Evolutionary conservation across 768 basidiomycete species (phyloP).

Genomic region (Leccinum olivaceopallidum): DNA sequence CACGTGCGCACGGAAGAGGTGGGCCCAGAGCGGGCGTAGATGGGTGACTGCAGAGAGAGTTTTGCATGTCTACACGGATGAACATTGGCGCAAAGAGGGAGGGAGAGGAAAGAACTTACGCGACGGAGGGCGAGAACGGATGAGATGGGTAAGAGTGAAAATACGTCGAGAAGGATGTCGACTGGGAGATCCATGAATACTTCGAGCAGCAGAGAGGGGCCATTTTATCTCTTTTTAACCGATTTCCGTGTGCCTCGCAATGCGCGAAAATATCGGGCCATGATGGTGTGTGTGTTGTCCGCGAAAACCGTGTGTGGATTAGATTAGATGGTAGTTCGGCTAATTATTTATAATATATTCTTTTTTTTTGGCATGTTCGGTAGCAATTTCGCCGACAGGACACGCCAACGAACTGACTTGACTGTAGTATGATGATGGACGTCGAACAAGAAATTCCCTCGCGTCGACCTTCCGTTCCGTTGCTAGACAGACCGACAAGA

Average conservation of each 20-base stretch:
- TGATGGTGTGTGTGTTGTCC: slow-evolving; percentile 9
- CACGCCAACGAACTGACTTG: too few relatives aligned
- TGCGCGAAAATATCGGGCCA: slow-evolving; percentile 27
- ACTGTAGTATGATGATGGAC: not conserved
- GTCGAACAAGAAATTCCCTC: not conserved
- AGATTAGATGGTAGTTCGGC: slow-evolving; percentile 16
- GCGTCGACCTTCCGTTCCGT: slow-evolving; percentile 9
- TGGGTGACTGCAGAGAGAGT: slow-evolving; percentile 42
- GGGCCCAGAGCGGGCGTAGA: slow-evolving; percentile 51
- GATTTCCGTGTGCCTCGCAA: not conserved
- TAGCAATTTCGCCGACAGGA: too few relatives aligned
- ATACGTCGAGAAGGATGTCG: slow-evolving; percentile 48
- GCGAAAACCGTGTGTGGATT: slow-evolving; percentile 25
- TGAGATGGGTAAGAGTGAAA: slow-evolving; percentile 40
- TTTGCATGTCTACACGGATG: slow-evolving; percentile 44
- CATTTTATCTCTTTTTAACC: not conserved
- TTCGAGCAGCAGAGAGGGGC: too few relatives aligned
- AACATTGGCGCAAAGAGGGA: not conserved
- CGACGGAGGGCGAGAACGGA: slow-evolving; percentile 48
- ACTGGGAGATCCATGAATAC: slow-evolving; percentile 36
- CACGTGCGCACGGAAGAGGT: slow-evolving; percentile 43
- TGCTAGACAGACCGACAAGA: slow-evolving; percentile 26
- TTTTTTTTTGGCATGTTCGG: not conserved
- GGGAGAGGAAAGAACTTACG: slow-evolving; percentile 35
- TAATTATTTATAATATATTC: not conserved